A percentile compares a stretch with the other conserved stretches of the same genome.
phyloP scores from a whole-genome alignment of 495 filamentous ascomycete genomes.

The Penicillium dipodomyicola region DNA sequence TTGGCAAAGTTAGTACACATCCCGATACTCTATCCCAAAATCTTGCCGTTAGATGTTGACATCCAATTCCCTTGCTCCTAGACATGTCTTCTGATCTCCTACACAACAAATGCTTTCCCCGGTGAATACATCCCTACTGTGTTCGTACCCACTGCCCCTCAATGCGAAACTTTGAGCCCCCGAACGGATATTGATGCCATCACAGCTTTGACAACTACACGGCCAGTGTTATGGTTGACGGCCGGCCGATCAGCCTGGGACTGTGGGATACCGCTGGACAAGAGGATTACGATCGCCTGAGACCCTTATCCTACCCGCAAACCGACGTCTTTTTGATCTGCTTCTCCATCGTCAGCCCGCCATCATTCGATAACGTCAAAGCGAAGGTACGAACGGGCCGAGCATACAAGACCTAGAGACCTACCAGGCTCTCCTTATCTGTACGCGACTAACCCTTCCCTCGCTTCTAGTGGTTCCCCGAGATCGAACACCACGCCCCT shows the following conservation, averaged over 20 bases:
- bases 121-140: conserved; percentile 99
- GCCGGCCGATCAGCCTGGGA: conserved; percentile 92
- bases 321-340: conserved; percentile 98
- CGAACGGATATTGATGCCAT: conserved; percentile 1
- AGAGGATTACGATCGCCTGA: conserved; percentile 95
- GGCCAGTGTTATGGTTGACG: conserved; percentile 97
- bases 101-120: conserved; percentile 98
- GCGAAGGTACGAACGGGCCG: conserved; percentile 67
- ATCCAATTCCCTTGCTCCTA: conserved; percentile 32
- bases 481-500: conserved; percentile 95
- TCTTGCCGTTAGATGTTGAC: conserved; percentile 1
- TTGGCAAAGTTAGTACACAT: conserved; percentile 75
- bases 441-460: not conserved
- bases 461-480: conserved; percentile 77
- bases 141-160: conserved; percentile 55
- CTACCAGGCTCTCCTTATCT: not conserved
- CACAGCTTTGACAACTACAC: conserved; percentile 97
- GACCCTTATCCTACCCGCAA: conserved; percentile 94
- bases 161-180: not conserved
- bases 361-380: conserved; percentile 96
- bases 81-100: conserved; percentile 99
- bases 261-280: conserved; percentile 99
- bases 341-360: conserved; percentile 96
- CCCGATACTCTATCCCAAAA: not conserved
- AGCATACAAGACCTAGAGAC: not conserved